Evolutionary conservation across 2,329 filamentous ascomycete species (phyloP), one percentile per base, ranked within the genome.

Genomic region (Aspergillus ruber): DNA sequence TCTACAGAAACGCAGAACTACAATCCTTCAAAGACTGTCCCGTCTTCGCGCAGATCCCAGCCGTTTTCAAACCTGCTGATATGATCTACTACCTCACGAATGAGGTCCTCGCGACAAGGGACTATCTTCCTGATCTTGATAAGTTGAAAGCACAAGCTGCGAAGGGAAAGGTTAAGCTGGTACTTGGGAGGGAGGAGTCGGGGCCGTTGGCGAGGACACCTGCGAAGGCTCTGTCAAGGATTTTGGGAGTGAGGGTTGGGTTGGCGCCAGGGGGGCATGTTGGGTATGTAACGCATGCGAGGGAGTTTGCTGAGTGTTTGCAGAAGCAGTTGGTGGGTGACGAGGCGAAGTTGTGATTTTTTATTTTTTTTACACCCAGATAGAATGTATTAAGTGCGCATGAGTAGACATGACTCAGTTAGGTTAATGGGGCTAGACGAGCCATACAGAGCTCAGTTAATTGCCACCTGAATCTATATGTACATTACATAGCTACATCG

Each of bases 241-340:
- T 66, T 0, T 79, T 79, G 0, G 76, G 82, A 57, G 60, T 63
- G 15, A 55, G 50, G 1, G 70, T 72, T 0, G 48, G 50, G 25
- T 60, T 64, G 2, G 73, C 70, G 0, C 67, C 65, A 4, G 69
- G 61, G 25, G 71, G 82, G 2, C 79, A 84, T 56, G 78, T 85
- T 0, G 80, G 80, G 2, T 81, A 79, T 47, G 82, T 39, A 3
- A 39, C 36, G 36, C 15, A 39, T 39, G 18, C 81, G 71, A 69
- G 82, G 17, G 72, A 81, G n/a, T 82, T 83, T 55, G 80, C 82
- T 0, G 64, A 75, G 0, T 71, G 74, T 0, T 83, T 83, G 52
- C 62, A 5, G 36, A 17, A 70, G 20, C 74, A 77, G 0, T 72
- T 83, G 36, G 67, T 74, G 49, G 60, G 67, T 6, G 81, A n/a